phyloP scores from a whole-genome alignment of 768 basidiomycete species.

The Lentinula detonsa region DNA sequence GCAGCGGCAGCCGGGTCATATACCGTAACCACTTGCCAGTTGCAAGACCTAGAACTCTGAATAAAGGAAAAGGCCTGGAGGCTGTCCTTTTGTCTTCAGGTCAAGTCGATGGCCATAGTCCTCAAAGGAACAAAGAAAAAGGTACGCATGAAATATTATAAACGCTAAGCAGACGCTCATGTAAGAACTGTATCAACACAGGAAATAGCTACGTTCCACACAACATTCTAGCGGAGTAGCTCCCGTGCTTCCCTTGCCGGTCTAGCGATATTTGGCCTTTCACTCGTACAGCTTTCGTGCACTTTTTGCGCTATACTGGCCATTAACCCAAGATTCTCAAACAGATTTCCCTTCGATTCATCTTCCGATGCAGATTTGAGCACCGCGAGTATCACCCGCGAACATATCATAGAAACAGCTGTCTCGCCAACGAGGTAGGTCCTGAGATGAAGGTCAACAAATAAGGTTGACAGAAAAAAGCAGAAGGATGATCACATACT shows the following conservation, averaged over 20 bases:
- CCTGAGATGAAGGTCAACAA: slow-evolving; percentile 24
- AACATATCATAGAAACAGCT: slow-evolving; percentile 56
- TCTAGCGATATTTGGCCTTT: slow-evolving; percentile 65
- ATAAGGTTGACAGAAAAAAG: slow-evolving; percentile 1
- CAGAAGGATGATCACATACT: slow-evolving; percentile 36
- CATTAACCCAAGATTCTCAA: slow-evolving; percentile 59
- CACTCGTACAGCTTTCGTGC: slow-evolving; percentile 59
- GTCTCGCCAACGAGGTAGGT: slow-evolving; percentile 63
- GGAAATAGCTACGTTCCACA: no score
- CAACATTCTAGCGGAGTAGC: slow-evolving; percentile 26
- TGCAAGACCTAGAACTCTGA: neutral
- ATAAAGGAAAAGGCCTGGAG: neutral
- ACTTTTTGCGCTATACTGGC: slow-evolving; percentile 69
- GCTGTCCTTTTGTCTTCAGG: no score
- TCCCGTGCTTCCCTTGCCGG: slow-evolving; percentile 84
- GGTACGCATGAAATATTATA: no score
- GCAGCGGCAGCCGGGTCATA: neutral
- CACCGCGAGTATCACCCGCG: slow-evolving; percentile 53
- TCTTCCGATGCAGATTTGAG: slow-evolving; percentile 44
- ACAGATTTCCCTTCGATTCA: slow-evolving; percentile 36
- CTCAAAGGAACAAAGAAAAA: no score
- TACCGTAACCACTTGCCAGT: neutral
- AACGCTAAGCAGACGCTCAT: no score
- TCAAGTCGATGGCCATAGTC: no score
- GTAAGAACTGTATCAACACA: no score